phyloP scores from a whole-genome alignment of 1,284 basidiomycete species.

The Fomitopsis schrenkii region DNA sequence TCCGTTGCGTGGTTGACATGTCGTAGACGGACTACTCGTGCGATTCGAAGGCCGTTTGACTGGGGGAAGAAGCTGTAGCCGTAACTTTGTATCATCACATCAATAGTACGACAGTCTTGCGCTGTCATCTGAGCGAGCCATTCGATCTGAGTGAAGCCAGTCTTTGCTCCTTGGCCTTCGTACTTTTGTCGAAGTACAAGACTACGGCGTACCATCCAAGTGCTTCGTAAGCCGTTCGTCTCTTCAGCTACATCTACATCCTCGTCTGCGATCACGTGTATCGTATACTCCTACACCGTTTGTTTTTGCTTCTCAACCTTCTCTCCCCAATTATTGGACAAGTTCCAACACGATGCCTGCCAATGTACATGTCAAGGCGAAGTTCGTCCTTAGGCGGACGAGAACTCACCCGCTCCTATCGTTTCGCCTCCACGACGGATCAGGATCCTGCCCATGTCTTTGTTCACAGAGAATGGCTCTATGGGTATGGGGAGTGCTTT shows the following conservation, averaged over 20 bases:
- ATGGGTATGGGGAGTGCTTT: slow-evolving; percentile 68
- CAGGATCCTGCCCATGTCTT: slow-evolving; percentile 94
- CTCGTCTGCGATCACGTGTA: not conserved
- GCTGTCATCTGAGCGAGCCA: too few relatives aligned
- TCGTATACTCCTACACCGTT: not conserved
- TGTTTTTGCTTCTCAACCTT: not conserved
- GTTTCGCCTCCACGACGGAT: slow-evolving; percentile 91
- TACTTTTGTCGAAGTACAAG: too few relatives aligned
- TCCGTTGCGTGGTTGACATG: slow-evolving; percentile 35
- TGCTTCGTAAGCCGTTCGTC: too few relatives aligned
- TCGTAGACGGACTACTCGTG: not conserved
- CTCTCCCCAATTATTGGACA: not conserved
- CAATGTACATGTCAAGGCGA: not conserved
- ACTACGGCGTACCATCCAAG: too few relatives aligned
- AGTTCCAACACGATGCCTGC: slow-evolving; percentile 17
- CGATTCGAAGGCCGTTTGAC: too few relatives aligned
- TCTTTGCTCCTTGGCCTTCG: too few relatives aligned
- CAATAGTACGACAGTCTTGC: not conserved
- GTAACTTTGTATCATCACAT: not conserved
- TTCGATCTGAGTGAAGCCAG: too few relatives aligned
- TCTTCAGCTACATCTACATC: not conserved
- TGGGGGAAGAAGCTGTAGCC: not conserved
- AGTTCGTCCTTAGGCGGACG: not conserved
- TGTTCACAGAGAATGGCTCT: slow-evolving; percentile 87
- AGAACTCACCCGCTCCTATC: slow-evolving; percentile 77